phyloP scores from a whole-genome alignment of 2,329 filamentous ascomycete genomes.

The Aureobasidium sp. region DNA sequence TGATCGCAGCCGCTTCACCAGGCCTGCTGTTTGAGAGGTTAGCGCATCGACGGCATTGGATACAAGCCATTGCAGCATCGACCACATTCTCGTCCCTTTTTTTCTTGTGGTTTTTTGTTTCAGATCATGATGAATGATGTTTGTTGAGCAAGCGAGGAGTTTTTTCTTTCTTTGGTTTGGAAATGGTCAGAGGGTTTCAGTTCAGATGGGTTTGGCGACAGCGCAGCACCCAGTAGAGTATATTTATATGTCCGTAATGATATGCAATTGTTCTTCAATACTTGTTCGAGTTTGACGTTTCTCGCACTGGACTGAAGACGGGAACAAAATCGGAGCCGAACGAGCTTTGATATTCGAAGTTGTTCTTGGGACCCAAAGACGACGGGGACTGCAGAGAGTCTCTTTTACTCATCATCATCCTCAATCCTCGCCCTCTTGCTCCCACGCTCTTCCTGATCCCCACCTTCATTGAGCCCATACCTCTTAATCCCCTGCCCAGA shows the following conservation, averaged over 20 bases:
- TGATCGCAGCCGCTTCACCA: constrained; percentile 60
- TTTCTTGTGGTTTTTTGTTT: not conserved
- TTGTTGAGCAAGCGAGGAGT: constrained; percentile 6
- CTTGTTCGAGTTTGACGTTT: not conserved
- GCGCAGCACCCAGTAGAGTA: not conserved
- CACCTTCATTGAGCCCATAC: constrained; percentile 67
- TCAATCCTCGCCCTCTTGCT: constrained; percentile 73
- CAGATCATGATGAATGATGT: not conserved
- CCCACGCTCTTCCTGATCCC: constrained; percentile 51
- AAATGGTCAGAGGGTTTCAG: not conserved
- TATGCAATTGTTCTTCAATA: not conserved
- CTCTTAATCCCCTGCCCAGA: constrained; percentile 51
- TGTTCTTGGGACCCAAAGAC: not conserved
- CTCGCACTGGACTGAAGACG: not conserved
- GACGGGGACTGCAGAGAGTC: not conserved
- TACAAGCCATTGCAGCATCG: not conserved
- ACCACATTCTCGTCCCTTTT: not conserved
- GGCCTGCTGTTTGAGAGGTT: not conserved
- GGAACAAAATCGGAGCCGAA: not conserved
- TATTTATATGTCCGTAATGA: not conserved
- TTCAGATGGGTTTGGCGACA: not conserved
- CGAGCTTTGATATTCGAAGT: not conserved
- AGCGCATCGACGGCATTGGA: not conserved
- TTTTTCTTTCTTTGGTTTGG: constrained; percentile 1
- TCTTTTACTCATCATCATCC: constrained; percentile 36